These are phyloP conservation scores for Piloderma croceum DNA, from an alignment of 768 basidiomycete species.

Conservation along the genomic window DNA sequence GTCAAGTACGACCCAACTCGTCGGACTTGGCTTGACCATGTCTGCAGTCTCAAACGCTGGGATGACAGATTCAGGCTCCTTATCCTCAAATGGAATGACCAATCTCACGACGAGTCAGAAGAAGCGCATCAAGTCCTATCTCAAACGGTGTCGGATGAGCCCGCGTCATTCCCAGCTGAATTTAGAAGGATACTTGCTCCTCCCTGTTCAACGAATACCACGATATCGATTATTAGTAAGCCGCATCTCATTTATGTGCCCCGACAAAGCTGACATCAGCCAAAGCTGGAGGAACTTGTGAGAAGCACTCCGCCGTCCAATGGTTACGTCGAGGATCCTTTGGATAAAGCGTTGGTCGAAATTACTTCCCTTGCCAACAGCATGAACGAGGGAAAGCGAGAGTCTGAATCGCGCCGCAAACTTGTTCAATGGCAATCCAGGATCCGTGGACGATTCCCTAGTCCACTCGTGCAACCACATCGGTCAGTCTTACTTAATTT, in stretches of 20 bases:
- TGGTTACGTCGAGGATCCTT: constrained; percentile 72
- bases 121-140: constrained; percentile 81
- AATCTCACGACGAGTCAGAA: constrained; percentile 72
- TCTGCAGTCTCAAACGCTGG: constrained; percentile 45
- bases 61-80: constrained; percentile 33
- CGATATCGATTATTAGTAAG: constrained; percentile 90
- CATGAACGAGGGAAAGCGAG: constrained; percentile 98
- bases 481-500: constrained; percentile 44
- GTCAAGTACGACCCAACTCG: constrained; percentile 58
- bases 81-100: constrained; percentile 40
- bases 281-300: constrained; percentile 78
- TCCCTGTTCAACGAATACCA: constrained; percentile 95
- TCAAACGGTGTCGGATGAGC: constrained; percentile 85
- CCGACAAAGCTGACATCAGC: constrained; percentile 3
- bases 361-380: constrained; percentile 85
- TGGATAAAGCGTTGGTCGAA: constrained; percentile 81
- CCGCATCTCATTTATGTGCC: constrained; percentile 13
- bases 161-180: constrained; percentile 92
- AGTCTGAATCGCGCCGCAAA: constrained; percentile 86
- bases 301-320: constrained; percentile 78
- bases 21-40: constrained; percentile 53
- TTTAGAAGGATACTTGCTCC: constrained; percentile 86
- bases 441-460: constrained; percentile 89
- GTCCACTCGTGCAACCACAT: constrained; percentile 97
- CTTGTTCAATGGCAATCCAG: constrained; percentile 87